Percentiles rank a stretch among this genome's conserved stretches.
Evolutionary conservation across 768 basidiomycete species (phyloP).

Genomic region (Galerina marginata): DNA sequence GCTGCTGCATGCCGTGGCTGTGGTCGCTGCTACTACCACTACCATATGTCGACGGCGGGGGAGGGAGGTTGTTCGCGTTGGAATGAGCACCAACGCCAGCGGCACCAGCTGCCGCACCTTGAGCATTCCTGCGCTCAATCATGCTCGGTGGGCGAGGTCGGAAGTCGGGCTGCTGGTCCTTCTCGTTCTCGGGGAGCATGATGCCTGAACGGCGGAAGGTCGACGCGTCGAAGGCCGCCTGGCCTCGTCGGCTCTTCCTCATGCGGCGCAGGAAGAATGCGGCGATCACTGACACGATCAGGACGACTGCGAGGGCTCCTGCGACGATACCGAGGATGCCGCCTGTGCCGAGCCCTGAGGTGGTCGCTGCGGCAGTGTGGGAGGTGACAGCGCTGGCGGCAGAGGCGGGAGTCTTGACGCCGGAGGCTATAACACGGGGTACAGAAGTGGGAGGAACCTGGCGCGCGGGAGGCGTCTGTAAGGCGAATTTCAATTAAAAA

Average conservation of each 20-base stretch:
- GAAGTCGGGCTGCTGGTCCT: constrained; percentile 23
- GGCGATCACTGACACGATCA: constrained; percentile 24
- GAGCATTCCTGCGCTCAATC: constrained; percentile 33
- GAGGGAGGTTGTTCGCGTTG: constrained; percentile 2
- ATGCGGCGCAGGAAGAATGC: constrained; percentile 41
- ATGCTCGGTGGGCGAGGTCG: constrained; percentile 36
- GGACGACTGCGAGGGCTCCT: constrained; percentile 30
- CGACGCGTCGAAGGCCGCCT: constrained; percentile 50
- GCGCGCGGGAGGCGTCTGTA: not conserved
- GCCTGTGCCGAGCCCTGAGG: constrained; percentile 23
- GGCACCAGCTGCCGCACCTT: constrained; percentile 18
- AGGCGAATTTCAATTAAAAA: not conserved
- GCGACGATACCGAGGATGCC: constrained; percentile 32
- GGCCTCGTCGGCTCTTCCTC: constrained; percentile 36
- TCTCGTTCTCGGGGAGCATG: constrained; percentile 34
- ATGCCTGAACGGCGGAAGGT: constrained; percentile 59
- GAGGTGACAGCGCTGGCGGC: not conserved
- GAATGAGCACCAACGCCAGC: not conserved
- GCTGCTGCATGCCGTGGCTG: constrained; percentile 14
- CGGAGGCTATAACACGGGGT: not conserved
- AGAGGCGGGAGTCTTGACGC: not conserved
- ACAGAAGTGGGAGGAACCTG: not conserved
- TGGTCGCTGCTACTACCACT: constrained; percentile 10
- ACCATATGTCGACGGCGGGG: constrained; percentile 20
- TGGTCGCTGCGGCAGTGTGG: not conserved